Evolutionary conservation across 345 rosid genomes (phyloP).

Genomic region (Cardiospermum halicacabum): DNA sequence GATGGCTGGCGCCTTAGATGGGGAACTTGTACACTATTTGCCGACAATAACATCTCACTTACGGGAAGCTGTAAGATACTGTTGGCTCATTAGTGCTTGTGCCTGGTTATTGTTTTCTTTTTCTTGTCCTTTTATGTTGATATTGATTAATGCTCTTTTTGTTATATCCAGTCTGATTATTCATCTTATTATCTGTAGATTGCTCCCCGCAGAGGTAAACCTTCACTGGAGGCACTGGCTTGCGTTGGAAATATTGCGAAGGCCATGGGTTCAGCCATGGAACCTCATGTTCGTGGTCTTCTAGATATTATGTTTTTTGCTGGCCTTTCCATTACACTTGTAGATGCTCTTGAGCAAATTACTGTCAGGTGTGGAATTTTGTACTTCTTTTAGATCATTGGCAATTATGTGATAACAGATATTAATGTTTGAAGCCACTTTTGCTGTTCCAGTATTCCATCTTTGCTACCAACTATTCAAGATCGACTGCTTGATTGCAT

Average conservation of each 20-base stretch:
- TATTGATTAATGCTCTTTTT: conserved; percentile 11
- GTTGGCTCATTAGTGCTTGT: background rate
- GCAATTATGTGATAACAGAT: conserved; percentile 6
- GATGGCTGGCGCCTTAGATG: conserved; percentile 99
- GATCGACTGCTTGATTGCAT: conserved; percentile 77
- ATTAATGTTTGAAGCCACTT: background rate
- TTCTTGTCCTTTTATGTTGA: conserved; percentile 8
- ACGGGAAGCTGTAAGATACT: conserved; percentile 80
- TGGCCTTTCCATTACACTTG: conserved; percentile 80
- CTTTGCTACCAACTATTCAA: conserved; percentile 78
- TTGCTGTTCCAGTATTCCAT: conserved; percentile 73
- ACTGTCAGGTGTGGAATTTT: conserved; percentile 50
- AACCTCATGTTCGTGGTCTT: conserved; percentile 74
- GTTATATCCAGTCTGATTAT: conserved; percentile 12
- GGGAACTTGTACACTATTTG: conserved; percentile 89
- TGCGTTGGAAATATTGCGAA: conserved; percentile 96
- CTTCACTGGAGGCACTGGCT: conserved; percentile 93
- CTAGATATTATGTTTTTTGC: conserved; percentile 85
- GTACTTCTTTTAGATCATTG: conserved; percentile 9
- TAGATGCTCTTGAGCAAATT: conserved; percentile 87
- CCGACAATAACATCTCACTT: conserved; percentile 89
- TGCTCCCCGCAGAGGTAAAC: conserved; percentile 97
- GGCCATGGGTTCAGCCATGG: conserved; percentile 89
- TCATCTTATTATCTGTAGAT: conserved; percentile 46
- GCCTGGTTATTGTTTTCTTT: conserved; percentile 9